A percentile compares a stretch with the other conserved stretches of the same genome.
phyloP scores from a whole-genome alignment of 2,329 filamentous ascomycete genomes.

The Akanthomyces lecanii region DNA sequence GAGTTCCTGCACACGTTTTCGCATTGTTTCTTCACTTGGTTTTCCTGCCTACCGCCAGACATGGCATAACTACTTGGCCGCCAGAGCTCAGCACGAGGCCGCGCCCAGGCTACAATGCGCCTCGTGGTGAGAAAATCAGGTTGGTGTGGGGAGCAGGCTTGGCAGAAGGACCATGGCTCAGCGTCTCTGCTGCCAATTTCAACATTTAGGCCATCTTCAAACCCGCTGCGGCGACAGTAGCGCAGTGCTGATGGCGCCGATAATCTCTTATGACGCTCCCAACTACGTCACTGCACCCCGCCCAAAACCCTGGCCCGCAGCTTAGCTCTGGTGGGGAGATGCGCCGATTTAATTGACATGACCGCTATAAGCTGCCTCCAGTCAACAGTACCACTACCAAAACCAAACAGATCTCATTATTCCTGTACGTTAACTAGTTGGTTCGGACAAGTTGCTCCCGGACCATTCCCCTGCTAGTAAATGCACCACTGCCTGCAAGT shows the following conservation, averaged over 20 bases:
- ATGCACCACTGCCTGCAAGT: too few species aligned
- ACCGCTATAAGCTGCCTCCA: not conserved
- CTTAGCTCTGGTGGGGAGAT: not conserved
- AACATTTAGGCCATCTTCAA: not conserved
- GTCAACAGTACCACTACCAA: not conserved
- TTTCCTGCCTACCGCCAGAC: too few species aligned
- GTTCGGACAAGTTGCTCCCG: not conserved
- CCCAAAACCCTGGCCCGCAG: not conserved
- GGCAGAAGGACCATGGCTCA: not conserved
- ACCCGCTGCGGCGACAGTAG: not conserved
- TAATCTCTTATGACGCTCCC: constrained; percentile 9
- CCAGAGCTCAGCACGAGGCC: too few species aligned
- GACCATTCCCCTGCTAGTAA: not conserved
- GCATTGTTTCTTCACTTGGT: too few species aligned
- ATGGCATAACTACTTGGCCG: too few species aligned
- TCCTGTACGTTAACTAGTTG: not conserved
- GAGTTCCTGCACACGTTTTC: too few species aligned
- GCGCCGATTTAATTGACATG: too few species aligned
- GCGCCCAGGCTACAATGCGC: too few species aligned
- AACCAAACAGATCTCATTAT: too few species aligned
- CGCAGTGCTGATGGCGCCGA: not conserved
- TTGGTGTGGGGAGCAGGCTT: too few species aligned
- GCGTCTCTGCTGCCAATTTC: not conserved
- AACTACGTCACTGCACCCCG: constrained; percentile 7
- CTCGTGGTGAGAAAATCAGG: too few species aligned